These are phyloP conservation scores for Linnemannia hyalina DNA, from an alignment of 192 early-diverging fungal species.

Conservation along the genomic window DNA sequence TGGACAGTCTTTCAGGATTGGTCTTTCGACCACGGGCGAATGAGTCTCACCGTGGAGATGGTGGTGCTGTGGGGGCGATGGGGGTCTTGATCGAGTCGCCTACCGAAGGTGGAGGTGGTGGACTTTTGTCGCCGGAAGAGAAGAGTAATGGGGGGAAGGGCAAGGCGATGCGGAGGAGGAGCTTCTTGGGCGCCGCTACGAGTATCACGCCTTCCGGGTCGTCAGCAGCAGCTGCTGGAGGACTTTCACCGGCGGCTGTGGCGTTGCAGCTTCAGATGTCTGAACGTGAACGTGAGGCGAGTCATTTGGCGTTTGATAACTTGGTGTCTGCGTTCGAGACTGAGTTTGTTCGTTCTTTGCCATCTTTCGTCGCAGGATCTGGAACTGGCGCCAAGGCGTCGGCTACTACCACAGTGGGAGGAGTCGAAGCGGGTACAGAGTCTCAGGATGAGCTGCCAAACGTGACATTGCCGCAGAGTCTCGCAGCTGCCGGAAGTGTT, in stretches of 20 bases:
- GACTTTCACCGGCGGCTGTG: background rate
- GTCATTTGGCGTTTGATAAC: constrained; percentile 39
- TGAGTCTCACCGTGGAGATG: background rate
- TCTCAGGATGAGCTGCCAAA: background rate
- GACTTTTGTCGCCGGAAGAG: constrained; percentile 7
- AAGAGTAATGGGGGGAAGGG: constrained; percentile 14
- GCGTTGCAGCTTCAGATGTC: background rate
- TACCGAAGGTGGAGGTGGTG: background rate
- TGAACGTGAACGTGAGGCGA: constrained; percentile 23
- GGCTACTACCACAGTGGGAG: background rate
- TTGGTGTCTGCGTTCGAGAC: constrained; percentile 30
- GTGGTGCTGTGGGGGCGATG: background rate
- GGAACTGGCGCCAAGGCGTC: background rate
- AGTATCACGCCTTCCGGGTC: background rate
- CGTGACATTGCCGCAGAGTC: background rate
- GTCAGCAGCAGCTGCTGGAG: background rate
- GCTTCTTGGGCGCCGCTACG: background rate
- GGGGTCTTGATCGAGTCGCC: background rate
- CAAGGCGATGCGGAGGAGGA: constrained; percentile 24
- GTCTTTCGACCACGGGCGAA: constrained; percentile 33
- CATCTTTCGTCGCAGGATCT: background rate
- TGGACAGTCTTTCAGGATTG: constrained; percentile 21
- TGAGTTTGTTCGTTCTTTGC: constrained; percentile 7
- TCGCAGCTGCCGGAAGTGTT: background rate
- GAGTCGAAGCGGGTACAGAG: background rate